Base-by-base conservation (phyloP, 257 asterid genomes). In the Petunia axillaris region DNA sequence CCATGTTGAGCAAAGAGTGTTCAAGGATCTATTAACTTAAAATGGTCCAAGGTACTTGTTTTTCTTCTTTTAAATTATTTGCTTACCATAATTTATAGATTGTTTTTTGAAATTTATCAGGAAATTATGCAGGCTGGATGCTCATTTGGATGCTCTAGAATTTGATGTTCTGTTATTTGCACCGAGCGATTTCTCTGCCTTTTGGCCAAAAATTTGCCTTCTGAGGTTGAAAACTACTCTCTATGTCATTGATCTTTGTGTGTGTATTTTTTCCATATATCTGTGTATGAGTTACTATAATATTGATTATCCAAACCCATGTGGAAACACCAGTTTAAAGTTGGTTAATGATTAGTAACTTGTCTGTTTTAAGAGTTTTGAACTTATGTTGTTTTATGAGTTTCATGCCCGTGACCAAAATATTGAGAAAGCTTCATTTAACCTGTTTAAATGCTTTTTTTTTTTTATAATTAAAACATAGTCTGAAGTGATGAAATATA, bases 111-210 rank as follows among this genome's bases (percentile, higher is more conserved):
- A 71, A 64, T 48, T 16, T 9, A 79, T 9, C 41, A 14, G 55
- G 79, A 64, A 46, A 78, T 25, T 25, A 64, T 90, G 87, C 97
- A 95, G 98, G 97, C 82, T 93, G 75, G 91, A 97, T 46, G 84
- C 98, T 85, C 98, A 95, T 85, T 88, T 95, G 89, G 94, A 90
- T 77, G 83, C 94, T 82, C 80, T 95, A 90, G 98, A 95, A 76
- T 95, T 95, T 77, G 99, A 95, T 64, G 99, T 95, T 93, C 99
- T 68, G 97, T 95, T 82, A 98, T 95, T 82, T 93, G 95, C 90
- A 93, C 99, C 0, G 99, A 95, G 87, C 93, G 99, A 98, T 95
- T 95, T 85, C 87, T 95, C 41, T 95, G 99, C 88, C 93, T 95
- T 65, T 95, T 89, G 86, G 90, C 98, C 78, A 95, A 95, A 85